Conservation (phyloP, 192 early-diverging fungal genomes). For the Backusella luteola region DNA sequence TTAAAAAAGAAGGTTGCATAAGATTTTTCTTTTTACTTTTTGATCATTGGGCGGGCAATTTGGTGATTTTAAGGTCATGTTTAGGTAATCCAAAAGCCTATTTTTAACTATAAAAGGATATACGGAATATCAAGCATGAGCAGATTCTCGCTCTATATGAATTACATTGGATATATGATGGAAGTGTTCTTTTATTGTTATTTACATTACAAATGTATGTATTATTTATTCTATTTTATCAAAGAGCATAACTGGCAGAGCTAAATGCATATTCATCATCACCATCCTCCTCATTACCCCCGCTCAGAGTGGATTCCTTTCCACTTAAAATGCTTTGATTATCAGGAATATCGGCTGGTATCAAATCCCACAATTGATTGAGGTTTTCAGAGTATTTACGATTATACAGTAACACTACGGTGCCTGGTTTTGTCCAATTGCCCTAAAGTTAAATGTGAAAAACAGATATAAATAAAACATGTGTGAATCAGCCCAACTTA, state of each 20-base stretch:
- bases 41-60: neutral
- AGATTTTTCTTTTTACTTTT: neutral
- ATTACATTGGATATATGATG: neutral
- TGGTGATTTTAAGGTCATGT: neutral
- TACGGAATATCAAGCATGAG: too few species aligned
- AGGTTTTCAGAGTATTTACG: constrained; percentile 33
- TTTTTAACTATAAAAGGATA: neutral
- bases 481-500: constrained; percentile 1
- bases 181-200: neutral
- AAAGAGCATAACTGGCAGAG: constrained; percentile 36
- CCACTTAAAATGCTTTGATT: neutral
- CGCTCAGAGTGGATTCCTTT: constrained; percentile 1
- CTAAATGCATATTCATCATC: constrained; percentile 34
- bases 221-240: constrained; percentile 4
- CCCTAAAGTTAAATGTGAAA: constrained; percentile 10
- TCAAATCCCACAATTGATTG: constrained; percentile 32
- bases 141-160: neutral
- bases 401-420: constrained; percentile 29
- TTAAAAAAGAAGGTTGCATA: neutral
- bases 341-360: constrained; percentile 13
- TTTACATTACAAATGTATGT: neutral
- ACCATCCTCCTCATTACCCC: neutral
- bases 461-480: neutral
- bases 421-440: constrained; percentile 32
- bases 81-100: neutral